Evolutionary conservation across 2,329 filamentous ascomycete species (phyloP), one percentile per base, ranked within the genome.

Genomic region (Neocucurbitaria cava): DNA sequence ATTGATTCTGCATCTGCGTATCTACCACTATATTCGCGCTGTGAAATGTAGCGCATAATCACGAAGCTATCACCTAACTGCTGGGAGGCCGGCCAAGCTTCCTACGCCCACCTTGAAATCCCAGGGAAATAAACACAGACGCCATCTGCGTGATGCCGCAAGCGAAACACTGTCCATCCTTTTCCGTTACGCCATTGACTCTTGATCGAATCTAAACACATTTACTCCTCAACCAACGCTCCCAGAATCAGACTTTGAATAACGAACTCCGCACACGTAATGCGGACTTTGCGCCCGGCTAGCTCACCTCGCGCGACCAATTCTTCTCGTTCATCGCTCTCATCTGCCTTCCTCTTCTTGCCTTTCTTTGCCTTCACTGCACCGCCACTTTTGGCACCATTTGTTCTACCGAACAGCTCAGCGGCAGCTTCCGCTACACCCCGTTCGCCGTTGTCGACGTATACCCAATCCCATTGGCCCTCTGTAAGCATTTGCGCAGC

Each of bases 191-290:
- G 15, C 13, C 15, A 15, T 35, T 13, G 5, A 5, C 26, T 10
- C 10, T 11, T 31, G 30, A 17, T n/a, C 26, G 24, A n/a, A 10
- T 4, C 15, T 6, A 4, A 1, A 17, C 21, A 38, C 2, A 20
- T 4, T 59, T n/a, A 71, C 45, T 86, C 84, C 58, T 91, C 88
- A 47, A 92, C 85, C 63, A 97, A 77, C 56, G 87, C 85, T 0
- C 93, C 94, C 46, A 96, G 74, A 59, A 99, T 97, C 54, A 98
- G 79, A 74, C 92, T 97, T 80, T 99, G 94, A 50, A 96, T 88
- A 20, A 98, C 87, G 70, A 94, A 87, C 76, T 98, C 94, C 72
- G 96, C 89, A 51, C 88, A 89, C 47, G 96, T 84, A 40, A 95
- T 83, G 58, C 83, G 84, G 33, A 92, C 80, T 56, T 77, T 83